Base-by-base conservation (phyloP, 148 eudicot species). In the Fagopyrum esculentum region DNA sequence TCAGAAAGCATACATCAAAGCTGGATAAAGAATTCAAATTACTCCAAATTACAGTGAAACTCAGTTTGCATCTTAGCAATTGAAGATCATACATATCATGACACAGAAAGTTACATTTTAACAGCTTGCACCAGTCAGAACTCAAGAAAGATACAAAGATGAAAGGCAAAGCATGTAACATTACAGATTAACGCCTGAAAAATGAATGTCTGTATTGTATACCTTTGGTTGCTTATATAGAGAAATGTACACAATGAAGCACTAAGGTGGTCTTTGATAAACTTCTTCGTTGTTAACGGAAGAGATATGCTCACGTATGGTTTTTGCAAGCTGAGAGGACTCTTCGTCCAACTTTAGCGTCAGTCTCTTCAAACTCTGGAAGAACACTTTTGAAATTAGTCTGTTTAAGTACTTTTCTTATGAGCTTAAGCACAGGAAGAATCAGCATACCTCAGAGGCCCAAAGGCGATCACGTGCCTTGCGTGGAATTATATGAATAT, bases 401-500 rank as follows among this genome's bases (percentile, higher is more conserved):
- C 46, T 68, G 4, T 4, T 43, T 9, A 59, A 10, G 56, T 13
- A 19, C 1, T n/a, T 22, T 6, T 45, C 55, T 7, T 12, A 48
- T 45, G 17, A 47, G 49, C 51, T 49, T 22, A 71, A 22, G n/a
- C 54, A 26, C 54, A 73, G 30, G 22, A 16, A 75, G 60, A 79
- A 59, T 40, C 59, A 30, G 75, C 76, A 35, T 87, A 94, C 98
- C 98, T 94, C 97, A 60, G 93, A 90, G 76, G 83, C 82, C 98
- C 98, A 94, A 73, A 94, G 85, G 78, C 93, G 82, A 78, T 94
- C 98, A 16, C 82, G 82, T 77, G 89, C 88, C 71, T 85, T 87
- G 46, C 98, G 90, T 4, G 97, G 98, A 83, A 94, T 91, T 78
- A 91, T 88, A 79, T 94, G 97, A 78, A 94, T 84, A 84, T 94